Evolutionary conservation across 2,329 filamentous ascomycete genomes (phyloP).

Genomic region (Amesomyces nigricolor): DNA sequence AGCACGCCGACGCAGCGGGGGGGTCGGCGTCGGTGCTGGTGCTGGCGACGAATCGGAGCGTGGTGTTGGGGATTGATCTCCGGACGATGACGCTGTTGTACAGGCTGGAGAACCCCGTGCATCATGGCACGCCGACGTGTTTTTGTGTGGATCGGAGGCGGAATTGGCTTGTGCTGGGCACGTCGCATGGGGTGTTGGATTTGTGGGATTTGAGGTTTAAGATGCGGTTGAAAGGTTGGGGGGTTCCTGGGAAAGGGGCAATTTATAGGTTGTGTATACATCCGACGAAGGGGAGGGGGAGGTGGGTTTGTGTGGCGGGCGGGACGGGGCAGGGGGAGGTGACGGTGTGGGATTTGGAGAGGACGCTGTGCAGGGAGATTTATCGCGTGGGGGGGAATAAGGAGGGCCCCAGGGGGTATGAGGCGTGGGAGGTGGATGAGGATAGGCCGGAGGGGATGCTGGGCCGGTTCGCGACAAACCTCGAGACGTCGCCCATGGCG

Average conservation of each 20-base stretch:
- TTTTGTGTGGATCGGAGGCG: constrained; percentile 82
- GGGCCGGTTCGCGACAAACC: constrained; percentile 70
- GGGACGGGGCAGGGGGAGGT: constrained; percentile 84
- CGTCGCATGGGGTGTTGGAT: constrained; percentile 85
- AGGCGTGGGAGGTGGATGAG: constrained; percentile 84
- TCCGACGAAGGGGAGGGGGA: constrained; percentile 69
- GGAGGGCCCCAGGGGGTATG: constrained; percentile 61
- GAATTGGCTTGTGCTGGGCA: constrained; percentile 88
- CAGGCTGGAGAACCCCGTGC: constrained; percentile 76
- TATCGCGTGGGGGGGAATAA: constrained; percentile 65
- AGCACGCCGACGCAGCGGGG: constrained; percentile 36
- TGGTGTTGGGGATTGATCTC: constrained; percentile 78
- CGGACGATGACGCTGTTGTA: constrained; percentile 80
- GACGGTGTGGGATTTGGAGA: constrained; percentile 93
- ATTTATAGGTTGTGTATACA: constrained; percentile 78
- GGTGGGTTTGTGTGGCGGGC: constrained; percentile 83
- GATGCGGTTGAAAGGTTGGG: constrained; percentile 81
- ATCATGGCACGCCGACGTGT: constrained; percentile 85
- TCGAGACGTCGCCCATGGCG: constrained; percentile 54
- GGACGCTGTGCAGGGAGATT: constrained; percentile 79
- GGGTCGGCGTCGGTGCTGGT: constrained; percentile 62
- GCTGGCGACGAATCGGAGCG: constrained; percentile 79
- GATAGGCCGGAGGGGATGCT: constrained; percentile 84
- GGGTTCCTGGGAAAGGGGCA: constrained; percentile 70
- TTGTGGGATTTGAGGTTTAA: constrained; percentile 97